Percentiles rank a stretch among this genome's conserved stretches.
Evolutionary conservation across 2,329 filamentous ascomycete species (phyloP).

Genomic region (Cladobotryum protrusum): DNA sequence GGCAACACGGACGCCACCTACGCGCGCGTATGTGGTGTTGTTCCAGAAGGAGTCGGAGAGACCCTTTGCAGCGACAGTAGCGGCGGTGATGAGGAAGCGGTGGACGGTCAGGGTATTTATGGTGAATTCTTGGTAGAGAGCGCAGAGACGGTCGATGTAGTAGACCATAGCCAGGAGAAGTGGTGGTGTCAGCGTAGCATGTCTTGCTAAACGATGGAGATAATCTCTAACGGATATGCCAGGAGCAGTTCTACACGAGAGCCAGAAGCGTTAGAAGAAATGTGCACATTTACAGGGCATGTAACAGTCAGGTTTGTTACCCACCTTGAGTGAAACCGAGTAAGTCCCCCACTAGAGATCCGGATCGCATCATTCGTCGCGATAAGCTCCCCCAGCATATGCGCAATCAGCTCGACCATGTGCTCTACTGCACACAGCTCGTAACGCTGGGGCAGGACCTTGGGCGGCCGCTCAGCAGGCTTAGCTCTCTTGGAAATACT

Average conservation of each 20-base stretch:
- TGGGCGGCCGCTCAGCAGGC: constrained; percentile 45
- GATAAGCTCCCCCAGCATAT: constrained; percentile 94
- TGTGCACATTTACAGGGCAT: background rate
- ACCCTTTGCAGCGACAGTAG: constrained; percentile 92
- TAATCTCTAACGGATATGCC: constrained; percentile 95
- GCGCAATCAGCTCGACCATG: constrained; percentile 81
- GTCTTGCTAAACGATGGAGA: constrained; percentile 82
- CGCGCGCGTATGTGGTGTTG: constrained; percentile 89
- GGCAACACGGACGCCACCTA: constrained; percentile 84
- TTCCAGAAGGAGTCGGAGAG: constrained; percentile 98
- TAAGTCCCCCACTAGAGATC: constrained; percentile 67
- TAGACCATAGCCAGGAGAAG: constrained; percentile 98
- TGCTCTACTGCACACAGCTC: constrained; percentile 78
- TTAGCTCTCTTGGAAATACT: constrained; percentile 47
- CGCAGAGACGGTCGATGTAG: constrained; percentile 92
- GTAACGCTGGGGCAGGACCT: constrained; percentile 65
- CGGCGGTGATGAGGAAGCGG: constrained; percentile 91
- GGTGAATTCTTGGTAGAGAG: constrained; percentile 87
- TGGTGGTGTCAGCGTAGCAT: constrained; percentile 87
- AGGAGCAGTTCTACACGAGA: constrained; percentile 49
- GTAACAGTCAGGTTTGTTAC: constrained; percentile 10
- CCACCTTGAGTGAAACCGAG: constrained; percentile 89
- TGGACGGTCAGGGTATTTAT: constrained; percentile 96
- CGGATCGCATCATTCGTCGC: constrained; percentile 88
- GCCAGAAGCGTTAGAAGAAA: constrained; percentile 2